Conservation (phyloP, 2,329 filamentous ascomycete species). For the Cryphonectria parasitica region DNA sequence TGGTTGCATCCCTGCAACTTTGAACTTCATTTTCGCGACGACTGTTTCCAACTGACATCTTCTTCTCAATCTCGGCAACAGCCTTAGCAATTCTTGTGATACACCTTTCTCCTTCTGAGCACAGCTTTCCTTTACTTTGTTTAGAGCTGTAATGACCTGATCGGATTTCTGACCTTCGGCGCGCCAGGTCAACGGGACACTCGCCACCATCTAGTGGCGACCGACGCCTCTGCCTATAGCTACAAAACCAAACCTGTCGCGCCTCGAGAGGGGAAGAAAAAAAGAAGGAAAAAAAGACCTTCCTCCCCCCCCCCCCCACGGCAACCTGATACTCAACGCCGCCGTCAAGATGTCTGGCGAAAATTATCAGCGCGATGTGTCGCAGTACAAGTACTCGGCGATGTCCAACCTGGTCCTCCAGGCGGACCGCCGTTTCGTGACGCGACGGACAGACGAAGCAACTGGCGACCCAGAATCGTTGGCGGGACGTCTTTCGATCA, state of each 20-base stretch:
- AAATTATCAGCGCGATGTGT: slow-evolving; percentile 74
- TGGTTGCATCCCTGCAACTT: slow-evolving; percentile 1
- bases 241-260: slow-evolving; percentile 20
- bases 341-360: slow-evolving; percentile 67
- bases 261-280: neutral
- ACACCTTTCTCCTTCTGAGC: neutral
- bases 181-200: slow-evolving; percentile 24
- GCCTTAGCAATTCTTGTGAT: slow-evolving; percentile 8
- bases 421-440: slow-evolving; percentile 95
- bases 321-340: slow-evolving; percentile 17
- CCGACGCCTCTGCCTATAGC: slow-evolving; percentile 7
- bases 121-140: neutral
- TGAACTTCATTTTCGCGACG: slow-evolving; percentile 26
- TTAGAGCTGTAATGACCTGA: slow-evolving; percentile 28
- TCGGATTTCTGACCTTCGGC: slow-evolving; percentile 17
- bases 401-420: slow-evolving; percentile 99
- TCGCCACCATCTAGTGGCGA: slow-evolving; percentile 21
- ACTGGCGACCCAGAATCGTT: slow-evolving; percentile 98
- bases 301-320: neutral
- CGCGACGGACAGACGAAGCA: slow-evolving; percentile 88
- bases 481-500: slow-evolving; percentile 88
- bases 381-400: slow-evolving; percentile 98
- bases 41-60: slow-evolving; percentile 27
- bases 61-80: slow-evolving; percentile 27
- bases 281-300: no score